Conservation (phyloP, 2,329 filamentous ascomycete species). For the Drechslerella coelobrocha region DNA sequence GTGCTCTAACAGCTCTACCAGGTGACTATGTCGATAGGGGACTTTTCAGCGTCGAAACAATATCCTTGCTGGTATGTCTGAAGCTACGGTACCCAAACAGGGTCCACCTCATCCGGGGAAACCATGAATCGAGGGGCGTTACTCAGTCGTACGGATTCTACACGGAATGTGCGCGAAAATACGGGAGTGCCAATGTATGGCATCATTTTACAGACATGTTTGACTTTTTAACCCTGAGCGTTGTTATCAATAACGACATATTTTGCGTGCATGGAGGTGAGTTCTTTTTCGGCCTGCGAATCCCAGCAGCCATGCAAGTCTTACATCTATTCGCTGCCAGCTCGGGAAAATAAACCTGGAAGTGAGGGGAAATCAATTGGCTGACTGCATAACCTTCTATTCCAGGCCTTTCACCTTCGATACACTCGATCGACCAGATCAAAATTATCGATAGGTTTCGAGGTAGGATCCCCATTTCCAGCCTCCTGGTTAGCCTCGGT, state of each 20-base stretch:
- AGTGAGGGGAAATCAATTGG: constrained; percentile 23
- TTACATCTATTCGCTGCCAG: not conserved
- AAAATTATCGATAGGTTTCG: constrained; percentile 97
- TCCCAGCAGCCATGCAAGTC: constrained; percentile 10
- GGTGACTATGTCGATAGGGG: constrained; percentile 98
- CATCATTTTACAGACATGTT: constrained; percentile 99
- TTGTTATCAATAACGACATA: constrained; percentile 98
- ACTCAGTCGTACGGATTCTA: constrained; percentile 99
- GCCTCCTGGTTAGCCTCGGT: constrained; percentile 10
- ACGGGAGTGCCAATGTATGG: constrained; percentile 98
- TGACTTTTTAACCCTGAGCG: constrained; percentile 93
- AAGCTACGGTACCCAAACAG: constrained; percentile 96
- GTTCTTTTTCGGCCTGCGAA: constrained; percentile 12
- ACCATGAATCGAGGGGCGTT: constrained; percentile 96
- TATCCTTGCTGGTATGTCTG: constrained; percentile 94
- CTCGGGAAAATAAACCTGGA: constrained; percentile 28
- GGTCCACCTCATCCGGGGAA: constrained; percentile 94
- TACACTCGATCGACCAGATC: constrained; percentile 98
- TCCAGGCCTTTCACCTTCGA: constrained; percentile 79
- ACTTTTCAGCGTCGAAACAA: constrained; percentile 98
- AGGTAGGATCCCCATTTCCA: constrained; percentile 30
- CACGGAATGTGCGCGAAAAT: constrained; percentile 96
- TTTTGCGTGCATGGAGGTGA: constrained; percentile 94
- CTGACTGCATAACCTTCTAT: constrained; percentile 23
- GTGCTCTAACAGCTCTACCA: constrained; percentile 57